Base-by-base conservation (phyloP, 2,329 filamentous ascomycete genomes). In the Ophiosphaerella korrae region DNA sequence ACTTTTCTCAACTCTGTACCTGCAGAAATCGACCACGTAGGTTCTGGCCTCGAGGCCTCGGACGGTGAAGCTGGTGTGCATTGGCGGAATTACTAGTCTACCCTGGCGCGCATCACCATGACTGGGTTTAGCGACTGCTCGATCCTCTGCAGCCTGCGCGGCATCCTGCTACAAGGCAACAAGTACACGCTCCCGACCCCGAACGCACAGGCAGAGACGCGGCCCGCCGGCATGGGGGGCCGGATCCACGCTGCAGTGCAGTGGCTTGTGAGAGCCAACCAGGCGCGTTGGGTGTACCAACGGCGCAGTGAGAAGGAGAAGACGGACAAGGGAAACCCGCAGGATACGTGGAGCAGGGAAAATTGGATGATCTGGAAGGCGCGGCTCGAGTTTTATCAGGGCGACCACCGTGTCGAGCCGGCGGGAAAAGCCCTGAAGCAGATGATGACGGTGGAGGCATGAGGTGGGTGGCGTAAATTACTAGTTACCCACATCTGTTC, bases 311-410 rank as follows among this genome's bases (percentile, higher is more conserved):
- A 41, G 39, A 41, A 41, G 26, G 39, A 41, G 23, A 41, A 41
- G 39, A 41, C 39, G 39, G 39, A 41, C 39, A 41, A 41, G 24
- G 26, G 13, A 26, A 41, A 41, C 39, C 39, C 39, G 16, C 24
- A 23, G 23, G 39, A 41, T 41, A 41, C 24, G 21, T 41, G 39
- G 39, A 41, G 39, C 16, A 41, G 7, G 39, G 39, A 41, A 29
- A 29, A 41, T 31, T 41, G 39, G 39, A 29, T 12, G 21, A 41
- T 41, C 16, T 41, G 39, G 39, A 41, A 41, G 39, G 24, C n/a
- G 39, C 39, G 31, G 24, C 39, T 41, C 24, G 13, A 26, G 24
- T 41, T 41, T 18, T 41, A 41, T 41, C 23, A 29, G 24, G 26
- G n/a, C 13, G 24, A 41, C n/a, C 21, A 41, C n/a, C 39, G 21